Evolutionary conservation across 257 asterid genomes (phyloP).

Genomic region (Gentiana macrophylla): DNA sequence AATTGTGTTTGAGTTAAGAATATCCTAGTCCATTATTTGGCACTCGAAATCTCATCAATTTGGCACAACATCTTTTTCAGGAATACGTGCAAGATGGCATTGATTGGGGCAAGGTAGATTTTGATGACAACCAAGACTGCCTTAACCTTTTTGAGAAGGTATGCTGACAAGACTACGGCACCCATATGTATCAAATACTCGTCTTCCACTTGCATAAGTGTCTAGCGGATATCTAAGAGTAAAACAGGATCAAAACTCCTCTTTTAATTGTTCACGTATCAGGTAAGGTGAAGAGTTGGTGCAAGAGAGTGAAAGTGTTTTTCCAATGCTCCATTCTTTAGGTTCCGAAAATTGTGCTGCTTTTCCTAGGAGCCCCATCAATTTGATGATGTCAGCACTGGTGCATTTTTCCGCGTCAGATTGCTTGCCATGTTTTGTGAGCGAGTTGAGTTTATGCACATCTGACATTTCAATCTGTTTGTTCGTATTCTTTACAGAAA

Average conservation of each 20-base stretch:
- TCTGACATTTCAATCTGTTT: conserved; percentile 7
- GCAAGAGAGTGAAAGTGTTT: neutral
- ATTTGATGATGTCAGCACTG: too few relatives aligned
- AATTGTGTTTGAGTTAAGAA: neutral
- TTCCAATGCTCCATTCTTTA: neutral
- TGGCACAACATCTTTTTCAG: conserved; percentile 28
- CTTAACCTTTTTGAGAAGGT: conserved; percentile 97
- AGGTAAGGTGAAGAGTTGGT: neutral
- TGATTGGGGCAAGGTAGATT: conserved; percentile 97
- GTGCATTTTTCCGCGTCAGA: neutral
- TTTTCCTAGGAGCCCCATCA: too few relatives aligned
- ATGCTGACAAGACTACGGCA: conserved; percentile 9
- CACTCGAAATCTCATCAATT: conserved; percentile 4
- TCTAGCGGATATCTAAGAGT: neutral
- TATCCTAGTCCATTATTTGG: neutral
- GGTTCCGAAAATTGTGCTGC: too few relatives aligned
- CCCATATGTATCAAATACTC: neutral
- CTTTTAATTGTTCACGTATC: neutral
- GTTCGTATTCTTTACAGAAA: conserved; percentile 48
- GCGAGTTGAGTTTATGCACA: conserved; percentile 3
- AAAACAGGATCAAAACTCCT: neutral
- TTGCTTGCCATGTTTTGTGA: neutral
- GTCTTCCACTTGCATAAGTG: neutral
- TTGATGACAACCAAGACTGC: conserved; percentile 96
- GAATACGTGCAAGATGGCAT: conserved; percentile 96